Evolutionary conservation across 2,329 filamentous ascomycete genomes (phyloP), one percentile per base, ranked within the genome.

Genomic region (Diaporthe longicolla): DNA sequence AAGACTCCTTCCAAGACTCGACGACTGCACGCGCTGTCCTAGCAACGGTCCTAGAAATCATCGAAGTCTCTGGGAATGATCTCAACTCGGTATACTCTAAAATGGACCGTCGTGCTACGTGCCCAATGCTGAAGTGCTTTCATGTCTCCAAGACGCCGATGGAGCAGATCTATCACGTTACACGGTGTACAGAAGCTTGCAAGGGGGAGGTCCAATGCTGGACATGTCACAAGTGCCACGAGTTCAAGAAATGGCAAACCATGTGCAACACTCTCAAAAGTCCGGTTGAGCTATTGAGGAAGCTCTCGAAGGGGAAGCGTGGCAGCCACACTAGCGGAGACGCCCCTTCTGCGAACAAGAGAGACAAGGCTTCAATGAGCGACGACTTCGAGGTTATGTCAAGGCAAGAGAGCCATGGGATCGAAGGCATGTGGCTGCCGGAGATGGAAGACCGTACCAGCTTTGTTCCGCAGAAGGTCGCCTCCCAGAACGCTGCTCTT

Each of bases 101-200:
- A 5, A 8, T 15, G 32, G 55, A 37, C 11, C 55, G 19, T 15
- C 32, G 24, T 15, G 17, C 40, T 19, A 24, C 1, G 1, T 68
- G 63, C 19, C 63, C 63, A 3, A 68, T 68, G 63, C 48, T 68
- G 63, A 68, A 21, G 37, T 68, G 63, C 48, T 68, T 68, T 8
- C 45, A 68, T 13, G 19, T 7, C 21, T 68, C 48, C 15, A 29
- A 32, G 17, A 68, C 63, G 26, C 63, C 63, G 2, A 40, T 68
- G 63, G 32, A 68, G 9, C 48, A 54, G 48, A 68, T 68, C 8
- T 13, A 26, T 5, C 63, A 68, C 32, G n/a, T 68, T n/a, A 4
- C 4, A 4, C 2, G 4, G 9, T 68, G 63, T 19, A 2, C n/a
- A 15, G 63, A 68, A 40, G 63, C 63, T 26, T 26, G 45, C 6